Evolutionary conservation across 179 eudicot genomes (phyloP), one percentile per base, ranked within the genome.

Genomic region (Pouteria campechiana): DNA sequence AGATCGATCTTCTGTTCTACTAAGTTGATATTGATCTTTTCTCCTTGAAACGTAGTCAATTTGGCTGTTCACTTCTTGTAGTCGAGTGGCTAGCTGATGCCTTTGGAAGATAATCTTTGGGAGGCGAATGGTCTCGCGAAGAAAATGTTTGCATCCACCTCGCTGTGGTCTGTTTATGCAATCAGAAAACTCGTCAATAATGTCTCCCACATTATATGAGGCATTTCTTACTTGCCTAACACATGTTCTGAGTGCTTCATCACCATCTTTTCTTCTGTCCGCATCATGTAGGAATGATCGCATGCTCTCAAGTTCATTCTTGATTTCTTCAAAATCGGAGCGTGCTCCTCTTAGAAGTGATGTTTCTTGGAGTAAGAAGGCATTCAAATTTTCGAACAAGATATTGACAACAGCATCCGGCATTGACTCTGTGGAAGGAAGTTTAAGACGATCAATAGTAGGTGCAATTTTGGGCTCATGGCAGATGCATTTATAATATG

Each of bases 241-340:
- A 63, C 69, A 64, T 5, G 69, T 50, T 45, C 57, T 47, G 28
- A 63, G 48, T 15, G 45, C 19, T 33, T 35, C 59, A 23, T 36
- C 45, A 44, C 25, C 57, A 17, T 27, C 44, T 48, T 44, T 38
- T 16, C 46, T 50, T 19, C 54, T 27, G 40, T 64, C 69, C 17
- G 69, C 69, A 29, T 64, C 69, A 45, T 38, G 31, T 34, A 64
- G 20, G 54, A 57, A 64, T 16, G 69, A 57, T 32, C 54, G 50
- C 69, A 64, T 64, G 49, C 58, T 57, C 35, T 64, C 69, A 8
- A 64, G 50, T 45, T 57, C 69, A 25, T 38, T 50, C 48, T 39
- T 64, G 6, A 64, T 64, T 18, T 46, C 54, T 21, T 57, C 63
- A 29, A 64, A 19, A 15, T 57, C 69, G 16, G 35, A 16, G 1